A percentile compares a stretch with the other conserved stretches of the same genome.
These are phyloP conservation scores for Cymodocea nodosa DNA, from an alignment of 116 monocot genomes.

Conservation along the genomic window DNA sequence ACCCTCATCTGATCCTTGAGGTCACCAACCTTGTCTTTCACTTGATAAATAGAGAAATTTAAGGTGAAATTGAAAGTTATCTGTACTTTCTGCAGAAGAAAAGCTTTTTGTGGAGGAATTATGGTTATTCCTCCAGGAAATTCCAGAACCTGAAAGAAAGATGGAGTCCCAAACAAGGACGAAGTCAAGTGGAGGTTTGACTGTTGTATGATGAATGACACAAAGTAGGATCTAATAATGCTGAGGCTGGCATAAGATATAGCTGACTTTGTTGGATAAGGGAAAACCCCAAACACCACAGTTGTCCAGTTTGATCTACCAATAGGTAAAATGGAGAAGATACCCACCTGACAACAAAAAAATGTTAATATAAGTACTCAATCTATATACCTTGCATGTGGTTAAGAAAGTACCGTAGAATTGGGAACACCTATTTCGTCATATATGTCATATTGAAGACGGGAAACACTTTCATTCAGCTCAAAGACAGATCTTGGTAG, in stretches of 20 bases:
- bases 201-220: constrained; percentile 44
- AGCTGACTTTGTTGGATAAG: constrained; percentile 47
- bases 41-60: constrained; percentile 78
- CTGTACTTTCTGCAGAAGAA: constrained; percentile 68
- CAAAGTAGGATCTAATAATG: constrained; percentile 62
- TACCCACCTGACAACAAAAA: constrained; percentile 34
- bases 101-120: constrained; percentile 66
- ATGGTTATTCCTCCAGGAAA: constrained; percentile 97
- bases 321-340: constrained; percentile 42
- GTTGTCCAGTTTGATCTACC: constrained; percentile 59
- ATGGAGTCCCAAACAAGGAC: constrained; percentile 77
- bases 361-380: background rate
- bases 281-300: constrained; percentile 77
- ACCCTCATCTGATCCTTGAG: constrained; percentile 78
- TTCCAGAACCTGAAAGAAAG: constrained; percentile 68
- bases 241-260: constrained; percentile 67
- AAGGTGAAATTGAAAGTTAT: constrained; percentile 82
- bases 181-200: constrained; percentile 56
- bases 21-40: constrained; percentile 45
- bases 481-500: constrained; percentile 46
- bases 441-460: constrained; percentile 76
- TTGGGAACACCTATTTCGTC: constrained; percentile 77
- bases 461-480: constrained; percentile 35
- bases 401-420: constrained; percentile 31
- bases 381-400: background rate